A percentile compares a stretch with the other conserved stretches of the same genome.
Conservation (phyloP, 805 yeast species). For the Saccharomycopsis babjevae region DNA sequence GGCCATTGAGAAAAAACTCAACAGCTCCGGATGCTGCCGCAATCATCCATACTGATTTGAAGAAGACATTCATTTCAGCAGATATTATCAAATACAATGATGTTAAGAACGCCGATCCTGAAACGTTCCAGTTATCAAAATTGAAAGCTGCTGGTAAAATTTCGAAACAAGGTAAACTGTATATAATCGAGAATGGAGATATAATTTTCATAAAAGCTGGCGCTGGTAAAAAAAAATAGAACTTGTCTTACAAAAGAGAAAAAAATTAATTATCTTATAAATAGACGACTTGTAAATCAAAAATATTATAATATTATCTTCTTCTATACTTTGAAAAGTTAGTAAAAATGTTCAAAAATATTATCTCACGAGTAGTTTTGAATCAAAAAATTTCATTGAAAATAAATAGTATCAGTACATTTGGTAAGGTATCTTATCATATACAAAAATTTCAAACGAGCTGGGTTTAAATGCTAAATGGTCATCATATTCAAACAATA, state of each 20-base stretch:
- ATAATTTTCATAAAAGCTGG: conserved; percentile 64
- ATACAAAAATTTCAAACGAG: conserved; percentile 20
- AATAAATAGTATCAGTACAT: conserved; percentile 11
- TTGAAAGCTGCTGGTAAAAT: conserved; percentile 51
- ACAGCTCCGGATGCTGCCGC: conserved; percentile 88
- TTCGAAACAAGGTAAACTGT: conserved; percentile 63
- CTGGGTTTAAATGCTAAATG: conserved; percentile 19
- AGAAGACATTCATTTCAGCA: conserved; percentile 72
- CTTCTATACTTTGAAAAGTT: not conserved
- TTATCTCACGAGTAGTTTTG: not conserved
- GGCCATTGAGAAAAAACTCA: conserved; percentile 72
- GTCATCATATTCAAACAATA: conserved; percentile 16
- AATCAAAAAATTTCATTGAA: not conserved
- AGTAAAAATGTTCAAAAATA: not conserved
- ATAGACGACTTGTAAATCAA: not conserved
- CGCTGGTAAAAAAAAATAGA: conserved; percentile 41
- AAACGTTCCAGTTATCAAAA: conserved; percentile 40
- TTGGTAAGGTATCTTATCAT: conserved; percentile 19
- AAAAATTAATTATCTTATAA: not conserved
- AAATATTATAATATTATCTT: too few species aligned
- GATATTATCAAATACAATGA: conserved; percentile 37
- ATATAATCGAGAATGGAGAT: conserved; percentile 78
- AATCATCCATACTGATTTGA: conserved; percentile 76
- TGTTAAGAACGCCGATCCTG: conserved; percentile 17
- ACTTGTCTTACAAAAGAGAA: not conserved